Evolutionary conservation across 2,329 filamentous ascomycete species (phyloP).

Genomic region (Ilyonectria mors-panacis): DNA sequence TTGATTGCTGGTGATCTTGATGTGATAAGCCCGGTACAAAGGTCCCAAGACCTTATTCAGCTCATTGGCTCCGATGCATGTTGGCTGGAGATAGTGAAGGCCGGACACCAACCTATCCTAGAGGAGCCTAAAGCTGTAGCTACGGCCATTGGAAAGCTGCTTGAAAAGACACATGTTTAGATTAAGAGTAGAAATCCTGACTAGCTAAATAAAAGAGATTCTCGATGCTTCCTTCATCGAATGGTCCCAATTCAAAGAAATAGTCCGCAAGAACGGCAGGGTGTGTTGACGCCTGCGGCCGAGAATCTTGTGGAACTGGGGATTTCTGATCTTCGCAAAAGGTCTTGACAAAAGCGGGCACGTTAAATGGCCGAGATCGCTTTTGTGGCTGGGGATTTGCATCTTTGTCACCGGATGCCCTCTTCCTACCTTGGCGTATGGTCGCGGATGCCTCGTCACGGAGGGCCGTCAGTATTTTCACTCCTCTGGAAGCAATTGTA

Average conservation of each 20-base stretch:
- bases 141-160: not conserved
- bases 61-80: not conserved
- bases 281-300: not conserved
- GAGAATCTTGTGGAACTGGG: not conserved
- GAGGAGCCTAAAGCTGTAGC: not conserved
- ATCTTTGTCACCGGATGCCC: not conserved
- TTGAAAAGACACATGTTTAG: not conserved
- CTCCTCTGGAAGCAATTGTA: not conserved
- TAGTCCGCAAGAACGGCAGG: not conserved
- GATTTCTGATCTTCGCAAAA: not conserved
- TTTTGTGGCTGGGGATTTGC: not conserved
- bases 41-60: not conserved
- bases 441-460: not conserved
- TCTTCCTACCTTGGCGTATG: not conserved
- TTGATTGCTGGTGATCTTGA: not conserved
- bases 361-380: not conserved
- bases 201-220: not conserved
- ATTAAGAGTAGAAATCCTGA: not conserved
- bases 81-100: not conserved
- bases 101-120: not conserved
- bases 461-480: not conserved
- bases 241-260: not conserved
- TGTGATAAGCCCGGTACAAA: not conserved
- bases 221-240: not conserved
- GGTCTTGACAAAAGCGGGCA: not conserved